phyloP scores from a whole-genome alignment of 352 stramenopile species.

The Phytopythium vexans region DNA sequence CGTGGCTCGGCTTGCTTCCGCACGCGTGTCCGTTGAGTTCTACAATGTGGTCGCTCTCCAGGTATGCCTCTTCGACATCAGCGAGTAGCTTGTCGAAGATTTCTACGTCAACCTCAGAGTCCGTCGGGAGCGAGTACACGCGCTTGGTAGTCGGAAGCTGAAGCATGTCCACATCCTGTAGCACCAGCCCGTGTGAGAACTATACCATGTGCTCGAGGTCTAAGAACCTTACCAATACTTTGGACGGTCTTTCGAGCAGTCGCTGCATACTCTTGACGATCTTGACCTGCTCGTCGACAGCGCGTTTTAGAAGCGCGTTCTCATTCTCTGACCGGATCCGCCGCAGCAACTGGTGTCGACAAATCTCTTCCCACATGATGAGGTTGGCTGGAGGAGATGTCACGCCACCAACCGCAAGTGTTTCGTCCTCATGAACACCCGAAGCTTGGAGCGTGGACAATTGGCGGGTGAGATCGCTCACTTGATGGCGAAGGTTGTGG shows the following conservation, averaged over 20 bases:
- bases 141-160: too few relatives aligned
- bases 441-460: slow-evolving; percentile 15
- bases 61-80: slow-evolving; percentile 8
- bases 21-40: slow-evolving; percentile 8
- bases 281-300: slow-evolving; percentile 38
- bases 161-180: too few relatives aligned
- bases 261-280: slow-evolving; percentile 19
- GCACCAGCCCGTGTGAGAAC: neutral
- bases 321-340: slow-evolving; percentile 10
- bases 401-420: too few relatives aligned
- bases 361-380: slow-evolving; percentile 26
- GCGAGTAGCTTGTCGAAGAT: slow-evolving; percentile 8
- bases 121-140: neutral
- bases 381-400: too few relatives aligned
- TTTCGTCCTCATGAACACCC: neutral
- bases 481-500: slow-evolving; percentile 21
- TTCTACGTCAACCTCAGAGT: slow-evolving; percentile 1
- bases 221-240: slow-evolving; percentile 7
- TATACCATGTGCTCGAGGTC: slow-evolving; percentile 1
- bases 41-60: slow-evolving; percentile 12
- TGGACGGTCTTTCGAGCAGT: slow-evolving; percentile 16
- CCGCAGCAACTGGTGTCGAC: slow-evolving; percentile 9
- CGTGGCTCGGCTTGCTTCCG: neutral
- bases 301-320: slow-evolving; percentile 17
- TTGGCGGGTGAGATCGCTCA: slow-evolving; percentile 22